Evolutionary conservation across 2,329 filamentous ascomycete species (phyloP), one percentile per base, ranked within the genome.

Genomic region (Fusarium anguioides): DNA sequence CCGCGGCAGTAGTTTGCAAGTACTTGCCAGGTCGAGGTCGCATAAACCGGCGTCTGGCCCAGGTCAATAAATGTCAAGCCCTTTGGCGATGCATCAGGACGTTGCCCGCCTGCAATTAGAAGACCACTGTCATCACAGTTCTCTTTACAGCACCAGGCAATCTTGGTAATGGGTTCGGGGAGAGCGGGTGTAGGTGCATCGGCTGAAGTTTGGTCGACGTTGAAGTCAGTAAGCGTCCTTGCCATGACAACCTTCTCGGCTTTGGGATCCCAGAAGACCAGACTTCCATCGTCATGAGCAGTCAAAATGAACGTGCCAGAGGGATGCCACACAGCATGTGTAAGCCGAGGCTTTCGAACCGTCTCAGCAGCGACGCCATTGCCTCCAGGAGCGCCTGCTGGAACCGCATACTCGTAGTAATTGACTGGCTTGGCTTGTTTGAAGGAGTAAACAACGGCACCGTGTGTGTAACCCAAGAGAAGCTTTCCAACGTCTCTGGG

Each of bases 111-210:
- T 4, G 94, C 92, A 54, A 99, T 86, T 36, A 99, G 80, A 23
- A 99, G 83, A 3, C 90, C 95, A 18, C 94, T 98, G 73, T 99
- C 95, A 73, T 99, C 96, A 1, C 94, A 91, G 74, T 98, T 97
- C 60, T 90, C 86, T 76, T 97, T 97, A 57, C 93, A 95, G 79
- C 96, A 99, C 96, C 96, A 99, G 2, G 89, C 86, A 55, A 98
- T 88, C 64, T 89, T 89, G 62, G 88, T 87, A 61, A 95, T 91
- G 1, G 93, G 93, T 54, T 92, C 90, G 63, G 91, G 90, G 15
- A 90, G 79, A 17, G 84, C 83, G 39, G 89, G 81, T 1, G 82
- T 83, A 2, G 83, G 83, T 5, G 84, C 79, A 2, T 80, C 71
- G 15, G 82, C 76, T 0, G 84, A 83, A 4, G 90, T 89, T 64